A percentile compares a stretch with the other conserved stretches of the same genome.
These are phyloP conservation scores for Cercophora newfieldiana DNA, from an alignment of 495 filamentous ascomycete species.

Conservation along the genomic window DNA sequence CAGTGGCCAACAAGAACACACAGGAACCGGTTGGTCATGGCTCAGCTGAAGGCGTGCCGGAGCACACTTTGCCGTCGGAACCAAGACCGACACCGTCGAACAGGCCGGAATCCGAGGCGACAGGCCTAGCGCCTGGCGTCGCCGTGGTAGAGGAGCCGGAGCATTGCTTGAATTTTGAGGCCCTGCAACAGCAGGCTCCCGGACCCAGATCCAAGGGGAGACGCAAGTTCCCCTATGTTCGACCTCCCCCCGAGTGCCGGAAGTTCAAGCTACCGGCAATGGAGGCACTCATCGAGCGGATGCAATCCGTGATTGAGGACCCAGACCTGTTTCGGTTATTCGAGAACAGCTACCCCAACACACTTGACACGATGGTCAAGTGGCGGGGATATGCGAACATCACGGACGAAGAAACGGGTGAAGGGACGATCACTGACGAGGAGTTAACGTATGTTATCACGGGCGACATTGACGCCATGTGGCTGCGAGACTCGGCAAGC, in stretches of 20 bases:
- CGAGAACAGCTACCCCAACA: conserved; percentile 61
- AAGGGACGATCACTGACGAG: conserved; percentile 49
- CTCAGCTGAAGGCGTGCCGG: neutral
- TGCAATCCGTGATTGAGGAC: conserved; percentile 52
- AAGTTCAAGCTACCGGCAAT: conserved; percentile 56
- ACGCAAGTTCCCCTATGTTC: conserved; percentile 54
- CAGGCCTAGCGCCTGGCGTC: neutral
- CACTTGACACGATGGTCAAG: conserved; percentile 61
- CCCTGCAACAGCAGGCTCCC: conserved; percentile 28
- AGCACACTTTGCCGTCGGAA: neutral
- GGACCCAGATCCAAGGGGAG: conserved; percentile 41
- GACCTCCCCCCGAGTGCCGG: conserved; percentile 56
- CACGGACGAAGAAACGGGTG: conserved; percentile 28
- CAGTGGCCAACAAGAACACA: neutral
- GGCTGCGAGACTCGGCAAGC: conserved; percentile 63
- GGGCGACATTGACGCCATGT: conserved; percentile 67
- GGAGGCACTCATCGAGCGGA: conserved; percentile 50
- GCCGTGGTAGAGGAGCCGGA: neutral
- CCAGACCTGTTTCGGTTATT: conserved; percentile 63
- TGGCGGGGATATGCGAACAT: conserved; percentile 57
- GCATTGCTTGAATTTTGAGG: conserved; percentile 17
- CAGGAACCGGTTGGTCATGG: neutral
- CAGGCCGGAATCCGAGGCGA: neutral
- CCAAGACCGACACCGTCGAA: neutral
- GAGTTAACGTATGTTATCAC: conserved; percentile 66